Evolutionary conservation across 768 basidiomycete genomes (phyloP).

Genomic region (Podaxis sp.): DNA sequence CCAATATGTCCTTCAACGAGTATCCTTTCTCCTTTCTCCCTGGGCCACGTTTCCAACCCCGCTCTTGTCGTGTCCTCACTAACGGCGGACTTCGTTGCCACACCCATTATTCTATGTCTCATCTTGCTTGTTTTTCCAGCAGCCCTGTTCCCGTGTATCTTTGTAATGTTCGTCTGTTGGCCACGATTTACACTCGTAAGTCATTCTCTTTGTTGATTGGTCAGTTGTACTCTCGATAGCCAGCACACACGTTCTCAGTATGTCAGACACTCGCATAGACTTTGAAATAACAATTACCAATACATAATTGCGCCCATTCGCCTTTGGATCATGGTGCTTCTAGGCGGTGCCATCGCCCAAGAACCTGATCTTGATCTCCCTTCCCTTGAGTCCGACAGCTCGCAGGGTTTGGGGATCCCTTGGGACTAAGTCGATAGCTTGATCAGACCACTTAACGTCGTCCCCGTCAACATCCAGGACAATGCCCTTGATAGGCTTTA

Average conservation of each 20-base stretch:
- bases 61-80: not conserved
- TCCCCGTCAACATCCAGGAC: constrained; percentile 75
- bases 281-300: not conserved
- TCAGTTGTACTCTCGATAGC: not conserved
- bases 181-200: not conserved
- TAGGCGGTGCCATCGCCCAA: constrained; percentile 74
- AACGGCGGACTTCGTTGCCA: not conserved
- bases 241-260: not conserved
- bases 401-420: constrained; percentile 71
- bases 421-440: constrained; percentile 87
- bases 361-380: constrained; percentile 60
- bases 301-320: not conserved
- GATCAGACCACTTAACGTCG: constrained; percentile 79
- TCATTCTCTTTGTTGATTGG: not conserved
- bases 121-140: not conserved
- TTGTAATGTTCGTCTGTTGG: not conserved
- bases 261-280: constrained; percentile 2
- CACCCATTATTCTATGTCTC: not conserved
- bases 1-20: not conserved
- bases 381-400: constrained; percentile 63
- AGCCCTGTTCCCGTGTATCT: not conserved
- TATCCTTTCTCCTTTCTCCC: not conserved
- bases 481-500: constrained; percentile 82
- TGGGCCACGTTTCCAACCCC: not conserved
- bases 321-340: not conserved